phyloP scores from a whole-genome alignment of 1,284 basidiomycete species.

The Xerocomus cyaneibrunnescens region DNA sequence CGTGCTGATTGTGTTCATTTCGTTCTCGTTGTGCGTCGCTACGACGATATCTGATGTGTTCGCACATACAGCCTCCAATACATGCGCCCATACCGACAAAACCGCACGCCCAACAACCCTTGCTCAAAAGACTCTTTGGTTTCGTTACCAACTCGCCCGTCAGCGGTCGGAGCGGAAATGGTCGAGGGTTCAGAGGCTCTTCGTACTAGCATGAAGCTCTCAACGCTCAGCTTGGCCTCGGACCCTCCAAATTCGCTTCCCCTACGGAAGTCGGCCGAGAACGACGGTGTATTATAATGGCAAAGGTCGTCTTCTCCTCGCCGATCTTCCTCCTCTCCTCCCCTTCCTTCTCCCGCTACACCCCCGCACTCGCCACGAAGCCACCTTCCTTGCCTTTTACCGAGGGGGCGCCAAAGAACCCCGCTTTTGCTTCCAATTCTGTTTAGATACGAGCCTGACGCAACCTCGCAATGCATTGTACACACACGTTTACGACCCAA shows the following conservation, averaged over 20 bases:
- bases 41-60: constrained; percentile 1
- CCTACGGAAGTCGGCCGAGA: background rate
- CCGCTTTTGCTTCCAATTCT: constrained; percentile 2
- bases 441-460: constrained; percentile 27
- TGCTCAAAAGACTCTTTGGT: constrained; percentile 34
- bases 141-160: constrained; percentile 30
- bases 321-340: constrained; percentile 18
- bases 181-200: constrained; percentile 28
- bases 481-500: constrained; percentile 25
- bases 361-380: constrained; percentile 3
- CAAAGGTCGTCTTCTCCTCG: background rate
- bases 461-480: constrained; percentile 30
- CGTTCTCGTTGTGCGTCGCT: background rate
- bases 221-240: background rate
- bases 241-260: constrained; percentile 1
- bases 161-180: constrained; percentile 28
- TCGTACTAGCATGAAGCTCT: constrained; percentile 19
- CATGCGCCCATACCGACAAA: constrained; percentile 32
- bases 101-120: constrained; percentile 33
- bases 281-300: constrained; percentile 6
- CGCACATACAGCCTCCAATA: constrained; percentile 23
- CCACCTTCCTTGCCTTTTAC: constrained; percentile 13
- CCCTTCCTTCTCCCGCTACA: constrained; percentile 2
- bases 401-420: background rate
- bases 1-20: constrained; percentile 16